Base-by-base conservation (phyloP, 78 protist genomes). In the Cavenderia fasciculata region DNA sequence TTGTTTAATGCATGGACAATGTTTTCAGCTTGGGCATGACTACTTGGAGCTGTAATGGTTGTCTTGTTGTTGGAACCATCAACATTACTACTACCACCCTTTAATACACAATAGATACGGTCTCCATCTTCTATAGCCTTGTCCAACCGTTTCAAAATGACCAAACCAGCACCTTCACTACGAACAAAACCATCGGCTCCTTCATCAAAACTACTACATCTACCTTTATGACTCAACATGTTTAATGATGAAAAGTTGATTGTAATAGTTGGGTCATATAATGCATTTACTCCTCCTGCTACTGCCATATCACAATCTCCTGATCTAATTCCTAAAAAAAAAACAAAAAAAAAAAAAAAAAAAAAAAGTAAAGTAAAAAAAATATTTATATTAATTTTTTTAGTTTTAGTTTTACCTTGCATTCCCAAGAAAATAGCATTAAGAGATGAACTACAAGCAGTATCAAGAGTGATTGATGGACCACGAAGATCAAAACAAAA, bases 371-470 rank as follows among this genome's bases (percentile, higher is more conserved):
- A 21, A 86, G n/a, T n/a, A n/a, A n/a, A n/a, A n/a, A n/a, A n/a
- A n/a, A n/a, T n/a, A n/a, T n/a, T n/a, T n/a, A n/a, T n/a, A n/a
- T n/a, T n/a, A n/a, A n/a, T n/a, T n/a, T n/a, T n/a, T n/a, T n/a
- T n/a, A n/a, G n/a, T n/a, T n/a, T n/a, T n/a, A n/a, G n/a, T n/a
- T n/a, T n/a, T n/a, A n/a, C n/a, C n/a, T 44, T 43, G 57, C 46
- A 33, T 3, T 18, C 97, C 98, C 27, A 76, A 47, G 38, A 88
- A 69, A 23, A 94, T 23, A 5, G 98, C 97, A 41, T 95, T 92
- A 36, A 97, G 91, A 6, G 98, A 86, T 27, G 94, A 65, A 27
- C 96, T 85, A 68, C 98, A 96, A 4, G 98, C 98, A 8, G 98
- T 94, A 65, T 97, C 98, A 4, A 96, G 5, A 3, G 96, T 41